A percentile compares a stretch with the other conserved stretches of the same genome.
Evolutionary conservation across 2,329 filamentous ascomycete species (phyloP).

Genomic region (Rhynchosporium secalis): DNA sequence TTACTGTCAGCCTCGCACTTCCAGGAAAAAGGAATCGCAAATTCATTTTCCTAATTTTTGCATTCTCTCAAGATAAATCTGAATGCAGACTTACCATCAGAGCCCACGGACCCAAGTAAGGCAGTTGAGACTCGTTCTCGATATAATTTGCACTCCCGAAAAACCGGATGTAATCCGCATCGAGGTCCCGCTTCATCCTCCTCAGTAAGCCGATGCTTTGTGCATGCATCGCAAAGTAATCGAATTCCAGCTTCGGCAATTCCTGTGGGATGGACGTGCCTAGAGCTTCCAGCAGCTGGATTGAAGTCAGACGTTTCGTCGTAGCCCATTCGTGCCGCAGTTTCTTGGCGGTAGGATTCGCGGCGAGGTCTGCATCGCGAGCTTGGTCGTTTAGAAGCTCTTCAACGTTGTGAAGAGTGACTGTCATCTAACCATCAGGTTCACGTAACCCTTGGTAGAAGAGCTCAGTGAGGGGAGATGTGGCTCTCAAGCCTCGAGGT

Average conservation of each 20-base stretch:
- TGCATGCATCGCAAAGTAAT: constrained; percentile 22
- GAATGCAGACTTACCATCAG: background rate
- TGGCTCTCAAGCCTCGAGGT: constrained; percentile 10
- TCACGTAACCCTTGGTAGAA: constrained; percentile 2
- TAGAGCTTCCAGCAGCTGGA: constrained; percentile 18
- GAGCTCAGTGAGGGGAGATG: constrained; percentile 5
- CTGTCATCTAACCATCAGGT: background rate
- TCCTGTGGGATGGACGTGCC: constrained; percentile 7
- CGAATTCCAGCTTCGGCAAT: constrained; percentile 14
- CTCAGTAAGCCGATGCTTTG: constrained; percentile 15
- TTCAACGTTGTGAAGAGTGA: constrained; percentile 21
- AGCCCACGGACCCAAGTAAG: background rate
- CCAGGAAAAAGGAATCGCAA: background rate
- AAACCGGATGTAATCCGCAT: constrained; percentile 10
- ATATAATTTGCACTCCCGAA: constrained; percentile 12
- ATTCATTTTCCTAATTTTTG: background rate
- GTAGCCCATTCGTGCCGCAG: constrained; percentile 11
- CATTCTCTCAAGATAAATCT: background rate
- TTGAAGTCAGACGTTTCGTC: background rate
- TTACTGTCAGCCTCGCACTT: background rate
- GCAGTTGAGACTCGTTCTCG: constrained; percentile 17
- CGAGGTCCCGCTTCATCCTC: background rate
- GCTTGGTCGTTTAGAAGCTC: constrained; percentile 21
- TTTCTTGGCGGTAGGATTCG: constrained; percentile 1
- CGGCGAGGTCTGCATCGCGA: background rate